phyloP scores from a whole-genome alignment of 2,329 filamentous ascomycete species.

The Exophiala calicioides region DNA sequence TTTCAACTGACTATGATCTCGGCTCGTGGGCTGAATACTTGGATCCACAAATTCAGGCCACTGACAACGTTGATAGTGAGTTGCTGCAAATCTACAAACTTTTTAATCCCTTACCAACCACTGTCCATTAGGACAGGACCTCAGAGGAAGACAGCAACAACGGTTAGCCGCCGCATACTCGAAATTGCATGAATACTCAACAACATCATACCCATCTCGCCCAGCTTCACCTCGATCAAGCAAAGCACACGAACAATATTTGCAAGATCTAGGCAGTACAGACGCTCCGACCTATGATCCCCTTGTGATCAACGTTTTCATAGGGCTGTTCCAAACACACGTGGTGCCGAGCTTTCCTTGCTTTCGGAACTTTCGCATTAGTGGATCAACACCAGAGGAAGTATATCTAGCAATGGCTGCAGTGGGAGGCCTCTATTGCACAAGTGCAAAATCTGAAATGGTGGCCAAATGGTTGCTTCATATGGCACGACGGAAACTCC shows the following conservation, averaged over 20 bases:
- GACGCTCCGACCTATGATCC: neutral
- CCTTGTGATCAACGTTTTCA: constrained; percentile 1
- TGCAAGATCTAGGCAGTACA: neutral
- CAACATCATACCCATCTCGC: neutral
- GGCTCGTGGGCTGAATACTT: too few species aligned
- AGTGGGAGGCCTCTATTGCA: constrained; percentile 7
- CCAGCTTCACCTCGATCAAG: constrained; percentile 5
- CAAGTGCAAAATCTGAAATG: neutral
- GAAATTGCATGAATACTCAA: constrained; percentile 6
- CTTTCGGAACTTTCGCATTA: neutral
- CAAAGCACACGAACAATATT: neutral
- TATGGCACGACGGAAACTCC: constrained; percentile 5
- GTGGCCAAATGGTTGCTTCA: constrained; percentile 9
- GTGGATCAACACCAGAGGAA: neutral
- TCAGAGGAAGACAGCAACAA: neutral
- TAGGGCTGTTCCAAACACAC: constrained; percentile 5
- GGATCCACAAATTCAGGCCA: too few species aligned
- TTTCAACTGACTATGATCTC: too few species aligned
- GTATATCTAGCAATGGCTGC: constrained; percentile 9
- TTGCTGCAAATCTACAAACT: too few species aligned
- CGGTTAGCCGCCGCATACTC: constrained; percentile 2
- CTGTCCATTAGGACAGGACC: neutral
- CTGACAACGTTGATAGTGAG: too few species aligned
- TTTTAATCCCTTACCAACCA: too few species aligned
- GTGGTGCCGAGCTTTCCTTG: constrained; percentile 1